These are phyloP conservation scores for Candida lessepsii DNA, from an alignment of 805 yeast genomes.

Conservation along the genomic window DNA sequence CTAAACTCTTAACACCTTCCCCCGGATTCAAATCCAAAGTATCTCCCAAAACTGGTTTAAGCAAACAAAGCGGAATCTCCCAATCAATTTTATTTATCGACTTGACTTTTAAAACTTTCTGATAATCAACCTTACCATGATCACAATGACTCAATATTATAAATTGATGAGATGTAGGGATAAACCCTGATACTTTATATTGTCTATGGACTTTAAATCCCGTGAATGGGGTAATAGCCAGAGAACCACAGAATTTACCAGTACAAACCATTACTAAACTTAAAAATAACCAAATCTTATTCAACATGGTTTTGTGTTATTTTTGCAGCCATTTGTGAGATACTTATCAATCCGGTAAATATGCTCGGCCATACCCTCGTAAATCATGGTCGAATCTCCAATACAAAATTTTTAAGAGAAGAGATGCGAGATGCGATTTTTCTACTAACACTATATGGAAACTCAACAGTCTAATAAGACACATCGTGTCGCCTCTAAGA, in stretches of 20 bases:
- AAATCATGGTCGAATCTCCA: background rate
- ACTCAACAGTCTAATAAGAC: conserved; percentile 72
- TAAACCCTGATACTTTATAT: conserved; percentile 32
- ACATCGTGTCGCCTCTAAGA: conserved; percentile 58
- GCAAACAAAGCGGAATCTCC: conserved; percentile 47
- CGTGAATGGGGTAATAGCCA: conserved; percentile 37
- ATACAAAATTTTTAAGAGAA: conserved; percentile 5
- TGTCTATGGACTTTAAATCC: conserved; percentile 58
- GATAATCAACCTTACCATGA: conserved; percentile 47
- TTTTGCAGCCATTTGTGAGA: conserved; percentile 9
- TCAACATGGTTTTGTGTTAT: background rate
- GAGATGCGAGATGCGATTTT: conserved; percentile 11
- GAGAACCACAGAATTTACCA: conserved; percentile 10
- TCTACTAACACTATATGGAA: conserved; percentile 15
- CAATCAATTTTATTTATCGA: conserved; percentile 44
- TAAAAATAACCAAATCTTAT: background rate
- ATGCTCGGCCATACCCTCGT: no score
- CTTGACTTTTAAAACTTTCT: conserved; percentile 31
- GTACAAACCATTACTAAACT: background rate
- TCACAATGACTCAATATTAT: conserved; percentile 52
- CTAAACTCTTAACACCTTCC: background rate
- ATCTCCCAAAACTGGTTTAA: conserved; percentile 27
- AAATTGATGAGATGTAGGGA: conserved; percentile 40
- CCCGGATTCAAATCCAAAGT: conserved; percentile 7
- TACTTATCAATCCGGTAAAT: no score